Evolutionary conservation across 192 early-diverging fungal species (phyloP).

Genomic region (Diversispora eburnea): DNA sequence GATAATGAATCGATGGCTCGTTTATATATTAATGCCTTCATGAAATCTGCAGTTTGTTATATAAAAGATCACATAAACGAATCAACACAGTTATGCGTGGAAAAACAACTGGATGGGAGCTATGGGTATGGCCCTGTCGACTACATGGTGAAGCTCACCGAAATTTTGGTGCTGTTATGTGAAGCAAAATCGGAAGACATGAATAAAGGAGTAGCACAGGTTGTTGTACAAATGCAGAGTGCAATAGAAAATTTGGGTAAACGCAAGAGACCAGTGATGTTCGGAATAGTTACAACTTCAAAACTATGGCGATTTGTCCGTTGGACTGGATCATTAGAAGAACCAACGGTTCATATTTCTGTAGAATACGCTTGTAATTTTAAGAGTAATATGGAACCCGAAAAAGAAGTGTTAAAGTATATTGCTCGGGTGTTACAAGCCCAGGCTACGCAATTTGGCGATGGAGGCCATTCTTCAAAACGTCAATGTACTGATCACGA

Average conservation of each 20-base stretch:
- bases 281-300: slow-evolving; percentile 19
- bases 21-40: slow-evolving; percentile 15
- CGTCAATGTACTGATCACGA: too few relatives aligned
- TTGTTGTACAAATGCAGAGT: slow-evolving; percentile 25
- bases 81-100: slow-evolving; percentile 17
- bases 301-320: background rate
- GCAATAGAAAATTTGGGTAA: slow-evolving; percentile 3
- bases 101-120: slow-evolving; percentile 20
- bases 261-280: background rate
- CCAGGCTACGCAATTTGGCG: too few relatives aligned
- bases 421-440: slow-evolving; percentile 10
- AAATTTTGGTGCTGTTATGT: slow-evolving; percentile 12
- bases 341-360: slow-evolving; percentile 1
- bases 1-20: slow-evolving; percentile 18
- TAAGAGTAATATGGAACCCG: background rate
- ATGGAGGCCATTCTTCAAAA: too few relatives aligned
- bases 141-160: slow-evolving; percentile 10
- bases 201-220: slow-evolving; percentile 16
- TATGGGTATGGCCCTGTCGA: slow-evolving; percentile 25
- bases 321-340: slow-evolving; percentile 9
- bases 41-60: slow-evolving; percentile 6
- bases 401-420: background rate
- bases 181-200: slow-evolving; percentile 23
- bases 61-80: background rate
- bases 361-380: background rate